These are phyloP conservation scores for Coniochaeta sp. DNA, from an alignment of 2,329 filamentous ascomycete genomes.

Conservation along the genomic window DNA sequence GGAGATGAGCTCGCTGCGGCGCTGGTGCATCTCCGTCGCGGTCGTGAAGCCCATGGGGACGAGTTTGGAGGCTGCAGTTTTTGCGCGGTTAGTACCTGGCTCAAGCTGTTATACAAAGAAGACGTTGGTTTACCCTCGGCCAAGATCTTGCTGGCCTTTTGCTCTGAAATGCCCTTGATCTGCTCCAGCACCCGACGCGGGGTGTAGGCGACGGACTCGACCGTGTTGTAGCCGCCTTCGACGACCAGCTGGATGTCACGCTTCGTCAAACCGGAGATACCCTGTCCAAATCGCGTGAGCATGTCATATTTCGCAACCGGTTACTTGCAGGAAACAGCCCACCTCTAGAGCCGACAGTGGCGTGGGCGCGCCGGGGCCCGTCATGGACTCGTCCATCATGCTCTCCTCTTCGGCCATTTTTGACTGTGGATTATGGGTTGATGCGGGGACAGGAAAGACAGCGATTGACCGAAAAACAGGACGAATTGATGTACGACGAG, in stretches of 20 bases:
- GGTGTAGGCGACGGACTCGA: constrained; percentile 92
- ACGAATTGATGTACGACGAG: background rate
- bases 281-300: constrained; percentile 49
- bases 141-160: constrained; percentile 88
- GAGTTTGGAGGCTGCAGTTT: constrained; percentile 70
- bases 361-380: constrained; percentile 88
- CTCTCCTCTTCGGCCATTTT: background rate
- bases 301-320: background rate
- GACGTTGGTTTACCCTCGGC: constrained; percentile 62
- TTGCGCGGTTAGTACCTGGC: constrained; percentile 9
- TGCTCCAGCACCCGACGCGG: constrained; percentile 79
- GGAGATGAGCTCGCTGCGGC: constrained; percentile 92
- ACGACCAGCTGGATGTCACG: constrained; percentile 90
- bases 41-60: constrained; percentile 99
- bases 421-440: background rate
- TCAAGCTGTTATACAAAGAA: background rate
- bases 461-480: background rate
- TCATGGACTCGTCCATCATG: constrained; percentile 60
- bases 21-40: constrained; percentile 96
- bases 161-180: constrained; percentile 96
- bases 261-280: constrained; percentile 82
- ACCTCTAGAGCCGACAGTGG: constrained; percentile 83
- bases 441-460: background rate
- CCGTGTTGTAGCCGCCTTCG: constrained; percentile 89
- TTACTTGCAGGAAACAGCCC: constrained; percentile 20